These are phyloP conservation scores for Moesziomyces globuligerus DNA, from an alignment of 1,284 basidiomycete species.

Conservation along the genomic window DNA sequence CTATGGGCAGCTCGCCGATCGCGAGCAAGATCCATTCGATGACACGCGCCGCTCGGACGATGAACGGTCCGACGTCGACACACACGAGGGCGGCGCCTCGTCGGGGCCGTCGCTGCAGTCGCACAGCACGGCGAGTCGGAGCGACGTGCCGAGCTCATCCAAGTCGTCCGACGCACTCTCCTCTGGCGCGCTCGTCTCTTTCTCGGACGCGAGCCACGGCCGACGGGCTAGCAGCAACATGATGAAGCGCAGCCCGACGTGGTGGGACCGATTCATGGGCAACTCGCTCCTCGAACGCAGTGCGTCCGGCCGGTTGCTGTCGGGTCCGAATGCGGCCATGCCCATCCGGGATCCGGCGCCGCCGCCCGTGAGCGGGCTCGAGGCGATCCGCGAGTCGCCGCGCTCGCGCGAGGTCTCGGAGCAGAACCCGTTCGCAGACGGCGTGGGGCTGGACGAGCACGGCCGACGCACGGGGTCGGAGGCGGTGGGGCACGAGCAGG, in stretches of 20 bases:
- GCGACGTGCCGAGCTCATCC: conserved; percentile 27
- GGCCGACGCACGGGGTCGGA: conserved; percentile 18
- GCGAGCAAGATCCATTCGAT: conserved; percentile 27
- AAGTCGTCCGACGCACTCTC: conserved; percentile 27
- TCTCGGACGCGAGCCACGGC: conserved; percentile 39
- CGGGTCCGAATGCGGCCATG: conserved; percentile 33
- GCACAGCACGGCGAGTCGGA: conserved; percentile 40
- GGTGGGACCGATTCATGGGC: conserved; percentile 62
- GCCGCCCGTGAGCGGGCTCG: conserved; percentile 39
- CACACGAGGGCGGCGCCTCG: conserved; percentile 10
- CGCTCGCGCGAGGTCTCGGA: conserved; percentile 32
- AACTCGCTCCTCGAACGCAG: conserved; percentile 50
- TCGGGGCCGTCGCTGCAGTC: conserved; percentile 35
- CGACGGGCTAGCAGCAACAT: conserved; percentile 2
- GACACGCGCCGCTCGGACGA: conserved; percentile 16
- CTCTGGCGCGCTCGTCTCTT: conserved; percentile 36
- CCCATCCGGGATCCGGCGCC: conserved; percentile 59
- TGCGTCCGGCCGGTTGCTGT: conserved; percentile 46
- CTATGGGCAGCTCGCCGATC: conserved; percentile 29
- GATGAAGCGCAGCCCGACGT: conserved; percentile 54
- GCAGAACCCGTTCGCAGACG: conserved; percentile 26
- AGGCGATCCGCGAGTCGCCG: conserved; percentile 47
- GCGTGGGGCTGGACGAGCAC: conserved; percentile 22
- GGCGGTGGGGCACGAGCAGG: conserved; percentile 16
- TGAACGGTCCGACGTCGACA: conserved; percentile 23